Percentiles rank a stretch among this genome's conserved stretches.
phyloP scores from a whole-genome alignment of 352 stramenopile genomes.

The Hyaloperonospora brassicae region DNA sequence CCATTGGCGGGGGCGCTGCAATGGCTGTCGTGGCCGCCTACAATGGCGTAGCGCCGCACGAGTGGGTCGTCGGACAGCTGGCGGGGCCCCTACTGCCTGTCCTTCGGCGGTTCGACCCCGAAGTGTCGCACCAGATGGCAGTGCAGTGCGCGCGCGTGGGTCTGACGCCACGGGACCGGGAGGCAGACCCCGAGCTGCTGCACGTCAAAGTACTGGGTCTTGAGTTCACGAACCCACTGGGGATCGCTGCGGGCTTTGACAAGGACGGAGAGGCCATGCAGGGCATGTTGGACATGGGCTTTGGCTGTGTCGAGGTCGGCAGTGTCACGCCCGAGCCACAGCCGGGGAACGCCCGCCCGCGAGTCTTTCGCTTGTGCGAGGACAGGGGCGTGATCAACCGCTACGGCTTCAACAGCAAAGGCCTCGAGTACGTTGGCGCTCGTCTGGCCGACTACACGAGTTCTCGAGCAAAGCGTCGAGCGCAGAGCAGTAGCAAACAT shows the following conservation, averaged over 20 bases:
- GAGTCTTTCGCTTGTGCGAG: conserved; percentile 93
- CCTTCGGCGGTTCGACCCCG: conserved; percentile 70
- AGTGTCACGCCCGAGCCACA: conserved; percentile 91
- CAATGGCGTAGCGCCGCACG: conserved; percentile 63
- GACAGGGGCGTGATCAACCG: conserved; percentile 96
- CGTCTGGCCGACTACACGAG: conserved; percentile 56
- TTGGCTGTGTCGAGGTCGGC: conserved; percentile 93
- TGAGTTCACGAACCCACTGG: conserved; percentile 88
- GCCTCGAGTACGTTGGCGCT: conserved; percentile 70
- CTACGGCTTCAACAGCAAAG: conserved; percentile 97
- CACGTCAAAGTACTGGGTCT: conserved; percentile 50
- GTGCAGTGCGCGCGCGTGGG: conserved; percentile 74
- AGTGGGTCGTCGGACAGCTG: conserved; percentile 67
- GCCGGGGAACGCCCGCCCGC: conserved; percentile 91
- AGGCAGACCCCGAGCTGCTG: conserved; percentile 46
- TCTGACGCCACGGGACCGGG: conserved; percentile 55
- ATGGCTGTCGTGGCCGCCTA: conserved; percentile 48
- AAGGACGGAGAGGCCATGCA: conserved; percentile 93
- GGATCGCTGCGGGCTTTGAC: conserved; percentile 96
- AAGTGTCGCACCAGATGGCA: conserved; percentile 79
- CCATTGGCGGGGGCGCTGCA: conserved; percentile 39
- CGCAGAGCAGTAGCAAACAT: conserved; percentile 15
- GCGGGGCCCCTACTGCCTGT: conserved; percentile 76
- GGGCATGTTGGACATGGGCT: conserved; percentile 90
- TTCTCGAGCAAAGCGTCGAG: conserved; percentile 24